A percentile compares a stretch with the other conserved stretches of the same genome.
phyloP scores from a whole-genome alignment of 1,139 yeast genomes.

The Zygoascus hellenicus region DNA sequence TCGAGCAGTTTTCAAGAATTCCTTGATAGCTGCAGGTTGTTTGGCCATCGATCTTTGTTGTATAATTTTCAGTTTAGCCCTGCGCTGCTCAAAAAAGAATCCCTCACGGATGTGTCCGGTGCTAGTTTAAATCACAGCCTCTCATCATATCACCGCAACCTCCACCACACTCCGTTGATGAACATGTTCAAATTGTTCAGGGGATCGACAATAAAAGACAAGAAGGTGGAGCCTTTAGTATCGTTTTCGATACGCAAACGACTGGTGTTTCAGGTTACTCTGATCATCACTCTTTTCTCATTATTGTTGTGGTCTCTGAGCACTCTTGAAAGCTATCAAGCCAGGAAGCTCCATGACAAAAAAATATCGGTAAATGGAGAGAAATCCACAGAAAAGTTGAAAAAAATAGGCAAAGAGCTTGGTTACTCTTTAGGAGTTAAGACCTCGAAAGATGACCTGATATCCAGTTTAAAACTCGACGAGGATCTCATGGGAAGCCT shows the following conservation, averaged over 20 bases:
- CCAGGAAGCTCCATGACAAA: background rate
- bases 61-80: background rate
- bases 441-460: slow-evolving; percentile 4
- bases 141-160: no score
- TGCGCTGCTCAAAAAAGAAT: background rate
- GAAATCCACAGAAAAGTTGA: slow-evolving; percentile 1
- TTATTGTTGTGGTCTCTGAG: background rate
- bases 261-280: background rate
- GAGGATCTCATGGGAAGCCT: slow-evolving; percentile 25
- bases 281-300: background rate
- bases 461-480: slow-evolving; percentile 5
- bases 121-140: no score
- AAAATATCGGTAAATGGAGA: slow-evolving; percentile 4
- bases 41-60: slow-evolving; percentile 2
- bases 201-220: slow-evolving; percentile 1
- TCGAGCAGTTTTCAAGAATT: slow-evolving; percentile 5
- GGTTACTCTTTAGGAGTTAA: background rate
- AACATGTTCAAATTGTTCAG: background rate
- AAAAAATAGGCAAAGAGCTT: slow-evolving; percentile 3
- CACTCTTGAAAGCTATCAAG: background rate
- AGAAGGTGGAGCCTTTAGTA: background rate
- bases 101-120: no score
- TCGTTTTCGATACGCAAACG: background rate
- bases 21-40: slow-evolving; percentile 10
- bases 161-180: background rate